Percentiles rank a stretch among this genome's conserved stretches.
These are phyloP conservation scores for Elongisporangium prolatum DNA, from an alignment of 352 stramenopile genomes.

Conservation along the genomic window DNA sequence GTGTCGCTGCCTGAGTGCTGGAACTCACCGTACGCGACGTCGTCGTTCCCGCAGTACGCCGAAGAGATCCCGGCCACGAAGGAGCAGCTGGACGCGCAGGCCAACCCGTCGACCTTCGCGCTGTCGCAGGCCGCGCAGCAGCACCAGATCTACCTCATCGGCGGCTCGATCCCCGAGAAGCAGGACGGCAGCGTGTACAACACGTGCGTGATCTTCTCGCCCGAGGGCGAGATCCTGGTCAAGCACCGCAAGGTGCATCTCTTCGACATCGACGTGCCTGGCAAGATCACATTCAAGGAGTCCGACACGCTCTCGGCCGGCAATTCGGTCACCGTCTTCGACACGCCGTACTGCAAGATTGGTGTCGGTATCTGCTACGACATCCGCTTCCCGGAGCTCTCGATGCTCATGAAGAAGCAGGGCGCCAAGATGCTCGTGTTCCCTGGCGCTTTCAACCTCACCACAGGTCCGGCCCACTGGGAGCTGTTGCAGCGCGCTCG, in stretches of 20 bases:
- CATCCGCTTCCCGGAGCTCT: conserved; percentile 99
- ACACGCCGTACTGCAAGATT: conserved; percentile 90
- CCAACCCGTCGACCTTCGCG: conserved; percentile 84
- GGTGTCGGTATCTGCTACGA: conserved; percentile 99
- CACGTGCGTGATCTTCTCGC: conserved; percentile 97
- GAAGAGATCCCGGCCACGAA: conserved; percentile 90
- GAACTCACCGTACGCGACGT: conserved; percentile 97
- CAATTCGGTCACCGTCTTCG: conserved; percentile 80
- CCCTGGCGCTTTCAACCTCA: conserved; percentile 86
- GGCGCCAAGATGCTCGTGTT: conserved; percentile 86
- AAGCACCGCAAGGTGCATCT: conserved; percentile 99
- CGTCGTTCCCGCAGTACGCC: conserved; percentile 96
- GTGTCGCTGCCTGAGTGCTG: conserved; percentile 94
- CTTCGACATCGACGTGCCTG: conserved; percentile 99
- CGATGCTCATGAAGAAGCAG: conserved; percentile 94
- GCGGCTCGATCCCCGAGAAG: conserved; percentile 95
- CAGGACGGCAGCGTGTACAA: conserved; percentile 95
- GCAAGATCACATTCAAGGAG: conserved; percentile 99
- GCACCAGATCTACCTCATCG: conserved; percentile 93
- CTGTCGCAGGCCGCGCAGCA: conserved; percentile 89
- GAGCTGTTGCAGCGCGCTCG: conserved; percentile 96
- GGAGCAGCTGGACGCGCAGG: conserved; percentile 39
- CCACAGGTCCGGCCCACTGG: conserved; percentile 97
- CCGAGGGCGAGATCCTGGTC: conserved; percentile 91
- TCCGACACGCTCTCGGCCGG: conserved; percentile 97